Evolutionary conservation across 2,329 filamentous ascomycete genomes (phyloP).

Genomic region (Herpotrichia juniperi): DNA sequence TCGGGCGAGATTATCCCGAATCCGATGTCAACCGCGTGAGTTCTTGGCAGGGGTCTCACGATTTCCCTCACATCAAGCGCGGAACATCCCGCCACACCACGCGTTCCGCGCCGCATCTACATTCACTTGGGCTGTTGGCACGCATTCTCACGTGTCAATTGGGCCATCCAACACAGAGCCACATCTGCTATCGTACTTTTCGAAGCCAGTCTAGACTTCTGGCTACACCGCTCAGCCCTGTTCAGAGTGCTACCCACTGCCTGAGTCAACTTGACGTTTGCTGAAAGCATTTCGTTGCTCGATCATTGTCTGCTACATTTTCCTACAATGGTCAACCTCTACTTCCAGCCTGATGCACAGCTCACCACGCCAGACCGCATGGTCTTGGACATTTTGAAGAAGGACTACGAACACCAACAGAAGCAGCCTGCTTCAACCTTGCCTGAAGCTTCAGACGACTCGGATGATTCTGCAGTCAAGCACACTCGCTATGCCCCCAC

Average conservation of each 20-base stretch:
- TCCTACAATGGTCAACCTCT: conserved; percentile 34
- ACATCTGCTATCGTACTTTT: too few species aligned
- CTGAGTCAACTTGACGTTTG: neutral
- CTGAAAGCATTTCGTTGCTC: neutral
- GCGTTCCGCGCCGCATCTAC: neutral
- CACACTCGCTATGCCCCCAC: conserved; percentile 19
- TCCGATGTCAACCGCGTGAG: too few species aligned
- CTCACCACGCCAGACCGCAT: conserved; percentile 38
- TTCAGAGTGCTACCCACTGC: too few species aligned
- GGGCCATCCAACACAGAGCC: too few species aligned
- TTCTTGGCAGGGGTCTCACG: too few species aligned
- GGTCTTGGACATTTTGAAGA: conserved; percentile 35
- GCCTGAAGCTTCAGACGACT: conserved; percentile 25
- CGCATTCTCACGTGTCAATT: too few species aligned
- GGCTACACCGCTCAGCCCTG: too few species aligned
- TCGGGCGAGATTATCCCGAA: too few species aligned
- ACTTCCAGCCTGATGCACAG: conserved; percentile 37
- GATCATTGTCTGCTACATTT: neutral
- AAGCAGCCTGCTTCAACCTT: conserved; percentile 1
- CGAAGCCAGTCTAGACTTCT: too few species aligned
- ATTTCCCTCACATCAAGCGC: neutral
- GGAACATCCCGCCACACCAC: neutral
- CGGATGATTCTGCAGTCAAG: conserved; percentile 30
- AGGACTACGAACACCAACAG: conserved; percentile 30
- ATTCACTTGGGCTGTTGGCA: neutral